Conservation (phyloP, 1,284 basidiomycete genomes). For the Crucibulum cyathiforme region DNA sequence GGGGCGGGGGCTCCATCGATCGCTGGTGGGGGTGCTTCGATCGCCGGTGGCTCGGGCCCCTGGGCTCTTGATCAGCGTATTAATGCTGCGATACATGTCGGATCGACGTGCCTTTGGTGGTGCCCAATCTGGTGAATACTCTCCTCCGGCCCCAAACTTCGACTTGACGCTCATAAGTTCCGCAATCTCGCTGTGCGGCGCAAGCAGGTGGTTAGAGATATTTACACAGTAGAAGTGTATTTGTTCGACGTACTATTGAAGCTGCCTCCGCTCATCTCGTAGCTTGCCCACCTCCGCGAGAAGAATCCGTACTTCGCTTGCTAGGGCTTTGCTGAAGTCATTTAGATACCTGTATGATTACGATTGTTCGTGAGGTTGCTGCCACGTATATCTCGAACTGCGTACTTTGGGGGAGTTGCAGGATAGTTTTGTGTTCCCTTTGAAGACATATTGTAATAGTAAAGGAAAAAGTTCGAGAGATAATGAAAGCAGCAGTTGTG, state of each 20-base stretch:
- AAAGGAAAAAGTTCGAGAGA: too few relatives aligned
- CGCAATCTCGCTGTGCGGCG: slow-evolving; percentile 66
- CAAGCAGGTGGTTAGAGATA: neutral
- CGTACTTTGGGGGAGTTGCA: too few relatives aligned
- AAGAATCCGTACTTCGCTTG: slow-evolving; percentile 63
- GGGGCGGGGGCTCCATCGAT: slow-evolving; percentile 38
- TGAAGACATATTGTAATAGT: too few relatives aligned
- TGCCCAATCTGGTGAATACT: slow-evolving; percentile 70
- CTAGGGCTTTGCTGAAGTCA: slow-evolving; percentile 72
- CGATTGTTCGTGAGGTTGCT: too few relatives aligned
- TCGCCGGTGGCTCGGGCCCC: slow-evolving; percentile 7
- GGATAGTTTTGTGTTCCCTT: too few relatives aligned
- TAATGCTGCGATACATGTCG: neutral
- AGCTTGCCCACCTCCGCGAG: slow-evolving; percentile 77
- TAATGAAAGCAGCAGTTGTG: too few relatives aligned
- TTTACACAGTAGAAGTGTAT: neutral
- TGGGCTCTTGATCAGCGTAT: slow-evolving; percentile 5
- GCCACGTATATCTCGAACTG: too few relatives aligned
- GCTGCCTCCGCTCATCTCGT: slow-evolving; percentile 70
- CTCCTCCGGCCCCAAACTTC: slow-evolving; percentile 73
- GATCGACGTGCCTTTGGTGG: slow-evolving; percentile 51
- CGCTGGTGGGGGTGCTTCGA: slow-evolving; percentile 24
- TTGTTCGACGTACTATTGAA: slow-evolving; percentile 64
- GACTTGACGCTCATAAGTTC: slow-evolving; percentile 78
- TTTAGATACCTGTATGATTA: slow-evolving; percentile 60